phyloP scores from a whole-genome alignment of 495 filamentous ascomycete species.

The Neurospora africana region DNA sequence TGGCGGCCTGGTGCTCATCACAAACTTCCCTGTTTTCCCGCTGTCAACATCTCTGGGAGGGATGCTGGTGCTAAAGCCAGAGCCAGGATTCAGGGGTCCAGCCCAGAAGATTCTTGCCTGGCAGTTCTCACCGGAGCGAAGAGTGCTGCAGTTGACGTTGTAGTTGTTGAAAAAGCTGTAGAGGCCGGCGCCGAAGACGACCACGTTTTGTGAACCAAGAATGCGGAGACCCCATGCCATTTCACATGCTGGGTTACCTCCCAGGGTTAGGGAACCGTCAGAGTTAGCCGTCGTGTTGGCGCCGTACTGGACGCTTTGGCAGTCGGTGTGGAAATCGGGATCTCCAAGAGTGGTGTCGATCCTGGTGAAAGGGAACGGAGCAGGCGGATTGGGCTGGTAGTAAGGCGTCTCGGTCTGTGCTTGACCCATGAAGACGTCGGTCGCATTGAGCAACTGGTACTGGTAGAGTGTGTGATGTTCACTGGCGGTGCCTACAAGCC shows the following conservation, averaged over 20 bases:
- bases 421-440: conserved; percentile 70
- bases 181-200: conserved; percentile 63
- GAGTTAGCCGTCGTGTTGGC: conserved; percentile 39
- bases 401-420: conserved; percentile 91
- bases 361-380: conserved; percentile 51
- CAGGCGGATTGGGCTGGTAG: conserved; percentile 72
- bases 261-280: background rate
- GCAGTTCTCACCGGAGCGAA: conserved; percentile 54
- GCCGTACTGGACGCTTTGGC: conserved; percentile 31
- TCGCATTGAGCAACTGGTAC: conserved; percentile 68
- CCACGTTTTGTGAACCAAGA: conserved; percentile 49
- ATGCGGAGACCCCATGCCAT: conserved; percentile 73
- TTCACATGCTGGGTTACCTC: conserved; percentile 31
- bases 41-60: background rate
- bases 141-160: conserved; percentile 58
- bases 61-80: background rate
- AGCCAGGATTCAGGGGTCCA: background rate
- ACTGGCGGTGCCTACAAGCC: conserved; percentile 64
- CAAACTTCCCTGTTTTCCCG: background rate
- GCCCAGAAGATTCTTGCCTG: conserved; percentile 58
- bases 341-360: conserved; percentile 56
- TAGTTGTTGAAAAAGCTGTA: conserved; percentile 87
- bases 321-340: conserved; percentile 51
- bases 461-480: conserved; percentile 82
- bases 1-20: background rate